Conservation (phyloP, 352 stramenopile species). For the Pythium chondricola region DNA sequence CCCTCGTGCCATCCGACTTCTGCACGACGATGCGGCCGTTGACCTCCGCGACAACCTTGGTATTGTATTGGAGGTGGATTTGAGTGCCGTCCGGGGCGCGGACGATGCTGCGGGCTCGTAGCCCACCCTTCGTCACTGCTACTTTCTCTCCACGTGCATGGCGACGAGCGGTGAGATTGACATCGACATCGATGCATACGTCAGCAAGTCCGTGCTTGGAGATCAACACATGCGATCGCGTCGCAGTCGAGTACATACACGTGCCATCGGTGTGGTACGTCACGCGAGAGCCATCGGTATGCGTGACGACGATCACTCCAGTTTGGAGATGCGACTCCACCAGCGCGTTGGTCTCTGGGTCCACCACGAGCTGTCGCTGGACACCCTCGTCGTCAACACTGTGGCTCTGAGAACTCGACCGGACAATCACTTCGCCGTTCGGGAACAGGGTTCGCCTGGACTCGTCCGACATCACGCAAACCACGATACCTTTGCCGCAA, state of each 20-base stretch:
- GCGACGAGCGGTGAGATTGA: constrained; percentile 49
- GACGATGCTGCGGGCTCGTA: constrained; percentile 48
- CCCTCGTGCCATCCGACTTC: constrained; percentile 35
- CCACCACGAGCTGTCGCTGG: constrained; percentile 30
- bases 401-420: not conserved
- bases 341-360: constrained; percentile 64
- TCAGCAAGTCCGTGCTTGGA: constrained; percentile 45
- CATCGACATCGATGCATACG: constrained; percentile 62
- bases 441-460: constrained; percentile 37
- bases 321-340: constrained; percentile 34
- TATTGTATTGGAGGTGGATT: constrained; percentile 71
- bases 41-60: constrained; percentile 66
- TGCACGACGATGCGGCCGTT: constrained; percentile 50
- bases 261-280: constrained; percentile 67
- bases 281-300: constrained; percentile 46
- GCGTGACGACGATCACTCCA: constrained; percentile 56
- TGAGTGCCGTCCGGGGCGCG: constrained; percentile 46
- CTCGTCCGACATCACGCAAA: constrained; percentile 36
- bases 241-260: constrained; percentile 42
- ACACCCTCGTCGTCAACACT: not conserved
- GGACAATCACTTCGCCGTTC: constrained; percentile 29
- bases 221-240: constrained; percentile 46
- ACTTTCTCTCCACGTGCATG: constrained; percentile 54
- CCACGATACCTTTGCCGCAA: constrained; percentile 44
- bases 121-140: constrained; percentile 61